Evolutionary conservation across 352 stramenopile species (phyloP), one percentile per base, ranked within the genome.

Genomic region (Pythium grandisporangium): DNA sequence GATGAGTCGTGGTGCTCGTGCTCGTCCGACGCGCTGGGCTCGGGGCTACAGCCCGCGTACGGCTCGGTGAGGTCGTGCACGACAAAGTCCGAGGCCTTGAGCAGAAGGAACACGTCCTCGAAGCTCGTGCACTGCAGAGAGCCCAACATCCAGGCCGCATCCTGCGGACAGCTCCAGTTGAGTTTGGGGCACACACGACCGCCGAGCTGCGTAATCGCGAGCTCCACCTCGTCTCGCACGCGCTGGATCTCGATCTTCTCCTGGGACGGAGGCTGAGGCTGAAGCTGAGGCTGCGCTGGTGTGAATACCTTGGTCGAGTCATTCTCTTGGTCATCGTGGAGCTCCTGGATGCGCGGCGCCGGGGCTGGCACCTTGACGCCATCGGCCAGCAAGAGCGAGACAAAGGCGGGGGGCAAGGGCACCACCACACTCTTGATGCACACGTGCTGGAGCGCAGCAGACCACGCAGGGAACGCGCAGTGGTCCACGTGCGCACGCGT

Each of bases 101-200:
- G 64, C 51, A 91, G 48, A 51, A 92, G 38, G 32, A 93, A 79
- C 4, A 92, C 67, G 61, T 94, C 81, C 21, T 91, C 81, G 42
- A 89, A 89, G 47, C 62, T 76, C 32, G 55, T 61, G 58, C 78
- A 92, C 53, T 87, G 69, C 40, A 92, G 66, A 20, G 74, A 65
- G 20, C 53, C 75, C 16, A 91, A 63, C 63, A 98, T 95, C 93
- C 93, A 98, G 33, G 74, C 72, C 22, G 92, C 87, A 60, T 98
- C 93, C 19, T 82, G 89, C 4, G 93, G 92, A 25, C 77, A 71
- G 30, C 81, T 97, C 92, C 92, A 98, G 57, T 97, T 97, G 41
- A 96, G 73, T 65, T 98, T 98, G 7, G 85, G 62, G 37, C 95
- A 93, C 36, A 63, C 57, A 21, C 68, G 56, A 20, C 83, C 79